Base-by-base conservation (phyloP, 1,284 basidiomycete species). In the Ustilago nuda region DNA sequence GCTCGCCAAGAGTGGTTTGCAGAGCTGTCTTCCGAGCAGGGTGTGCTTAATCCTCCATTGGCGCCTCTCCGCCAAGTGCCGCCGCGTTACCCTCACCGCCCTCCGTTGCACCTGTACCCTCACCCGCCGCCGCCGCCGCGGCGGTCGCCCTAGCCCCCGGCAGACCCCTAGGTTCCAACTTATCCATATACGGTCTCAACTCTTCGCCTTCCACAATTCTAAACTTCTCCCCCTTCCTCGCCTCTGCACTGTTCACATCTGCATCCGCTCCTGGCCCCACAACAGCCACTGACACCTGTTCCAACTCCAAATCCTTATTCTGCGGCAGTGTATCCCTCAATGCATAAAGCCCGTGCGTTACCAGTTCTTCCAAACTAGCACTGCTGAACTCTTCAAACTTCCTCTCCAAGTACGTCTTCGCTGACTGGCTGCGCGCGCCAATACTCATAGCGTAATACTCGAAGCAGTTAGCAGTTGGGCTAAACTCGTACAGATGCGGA, bases 401-500 rank as follows among this genome's bases (percentile, higher is more conserved):
- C 86, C 93, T 92, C 89, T 99, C 97, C 35, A 99, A 89, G 86
- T 99, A 99, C 8, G 97, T 99, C 88, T 98, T 99, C 61, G 97
- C 96, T 80, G 93, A 95, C 88, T 99, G 97, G 87, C 92, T 94
- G 56, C 97, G 91, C 17, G 97, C 97, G 58, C 97, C 97, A 86
- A 99, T 98, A 35, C 94, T 95, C 91, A 98, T 97, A 51, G 97
- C 97, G 85, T 92, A 95, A 88, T 98, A 99, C 87, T 99, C 97
- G 86, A 96, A 98, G 56, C 94, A 94, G 85, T 94, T 97, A 33
- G 97, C 97, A 0, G 95, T 93, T 0, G 97, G 97, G 1, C 94
- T 95, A 88, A 99, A 99, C 87, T 99, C 97, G 87, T 94, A 98
- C 53, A 99, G 91, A 87, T 99, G 97, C 11, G 97, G 95, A 1